Conservation (phyloP, 2,329 filamentous ascomycete species). For the Furcasterigmium sp. region DNA sequence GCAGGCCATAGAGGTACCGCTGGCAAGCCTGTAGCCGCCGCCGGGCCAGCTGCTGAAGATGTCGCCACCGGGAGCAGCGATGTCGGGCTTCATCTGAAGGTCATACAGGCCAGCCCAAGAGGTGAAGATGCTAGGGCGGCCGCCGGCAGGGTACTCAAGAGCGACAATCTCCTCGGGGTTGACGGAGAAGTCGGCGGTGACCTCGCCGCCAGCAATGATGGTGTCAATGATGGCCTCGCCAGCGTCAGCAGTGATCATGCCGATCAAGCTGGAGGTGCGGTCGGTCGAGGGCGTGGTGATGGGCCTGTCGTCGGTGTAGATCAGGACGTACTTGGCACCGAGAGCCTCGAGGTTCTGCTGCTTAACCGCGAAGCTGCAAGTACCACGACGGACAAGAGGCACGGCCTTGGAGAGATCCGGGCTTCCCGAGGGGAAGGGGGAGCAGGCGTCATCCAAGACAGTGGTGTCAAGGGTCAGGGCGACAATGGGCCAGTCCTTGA, state of each 20-base stretch:
- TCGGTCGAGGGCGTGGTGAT: constrained; percentile 10
- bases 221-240: constrained; percentile 20
- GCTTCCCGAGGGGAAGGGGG: constrained; percentile 15
- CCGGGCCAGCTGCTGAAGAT: constrained; percentile 36
- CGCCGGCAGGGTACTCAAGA: constrained; percentile 20
- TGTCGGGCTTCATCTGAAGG: constrained; percentile 35
- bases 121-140: constrained; percentile 29
- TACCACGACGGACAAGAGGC: constrained; percentile 24
- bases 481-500: constrained; percentile 26
- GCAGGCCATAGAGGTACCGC: constrained; percentile 44
- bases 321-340: constrained; percentile 20
- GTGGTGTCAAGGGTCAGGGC: constrained; percentile 19
- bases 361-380: constrained; percentile 22
- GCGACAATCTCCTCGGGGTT: constrained; percentile 16
- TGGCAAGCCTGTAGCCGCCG: constrained; percentile 29
- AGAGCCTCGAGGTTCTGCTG: constrained; percentile 19
- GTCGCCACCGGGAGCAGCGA: constrained; percentile 35
- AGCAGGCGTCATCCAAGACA: constrained; percentile 19
- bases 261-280: constrained; percentile 12
- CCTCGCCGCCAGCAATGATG: constrained; percentile 17
- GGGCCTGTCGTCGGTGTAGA: constrained; percentile 21
- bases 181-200: constrained; percentile 23
- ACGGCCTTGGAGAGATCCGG: constrained; percentile 16
- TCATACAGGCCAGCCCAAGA: constrained; percentile 39
- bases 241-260: constrained; percentile 14